Evolutionary conservation across 805 yeast genomes (phyloP).

Genomic region (Scheffersomyces spartinae): DNA sequence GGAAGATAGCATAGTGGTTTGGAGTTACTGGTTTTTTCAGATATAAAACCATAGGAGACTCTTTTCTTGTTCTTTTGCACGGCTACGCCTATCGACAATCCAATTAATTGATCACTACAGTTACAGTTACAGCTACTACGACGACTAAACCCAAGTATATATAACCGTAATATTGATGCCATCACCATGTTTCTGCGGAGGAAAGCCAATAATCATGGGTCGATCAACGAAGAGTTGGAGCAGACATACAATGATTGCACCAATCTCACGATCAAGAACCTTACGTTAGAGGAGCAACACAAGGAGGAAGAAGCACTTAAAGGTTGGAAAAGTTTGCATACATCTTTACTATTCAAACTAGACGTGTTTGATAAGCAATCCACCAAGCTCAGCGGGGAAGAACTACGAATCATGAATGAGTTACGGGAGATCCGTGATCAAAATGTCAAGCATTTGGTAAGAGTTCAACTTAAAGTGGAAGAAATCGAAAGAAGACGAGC

Average conservation of each 20-base stretch:
- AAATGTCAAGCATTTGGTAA: slow-evolving; percentile 29
- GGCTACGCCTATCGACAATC: too few species aligned
- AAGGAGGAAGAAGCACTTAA: slow-evolving; percentile 44
- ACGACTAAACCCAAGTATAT: too few species aligned
- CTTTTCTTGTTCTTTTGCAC: too few species aligned
- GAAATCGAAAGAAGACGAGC: slow-evolving; percentile 17
- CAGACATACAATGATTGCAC: slow-evolving; percentile 54
- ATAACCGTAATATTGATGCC: too few species aligned
- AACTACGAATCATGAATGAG: slow-evolving; percentile 15
- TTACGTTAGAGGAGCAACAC: slow-evolving; percentile 45
- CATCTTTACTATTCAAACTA: slow-evolving; percentile 43
- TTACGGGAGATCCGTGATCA: slow-evolving; percentile 28
- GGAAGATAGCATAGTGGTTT: too few species aligned
- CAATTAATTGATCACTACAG: too few species aligned
- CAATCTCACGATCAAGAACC: slow-evolving; percentile 42
- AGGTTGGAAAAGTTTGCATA: slow-evolving; percentile 69
- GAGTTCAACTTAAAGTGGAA: slow-evolving; percentile 29
- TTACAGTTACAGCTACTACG: too few species aligned
- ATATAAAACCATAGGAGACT: too few species aligned
- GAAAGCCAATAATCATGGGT: too few species aligned
- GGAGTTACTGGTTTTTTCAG: too few species aligned
- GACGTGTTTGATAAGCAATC: slow-evolving; percentile 38
- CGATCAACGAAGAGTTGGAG: too few species aligned
- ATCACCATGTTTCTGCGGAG: too few species aligned
- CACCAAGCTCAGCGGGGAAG: slow-evolving; percentile 17